Percentiles rank a stretch among this genome's conserved stretches.
phyloP scores from a whole-genome alignment of 2,329 filamentous ascomycete species.

The Lasiodiplodia theobromae region DNA sequence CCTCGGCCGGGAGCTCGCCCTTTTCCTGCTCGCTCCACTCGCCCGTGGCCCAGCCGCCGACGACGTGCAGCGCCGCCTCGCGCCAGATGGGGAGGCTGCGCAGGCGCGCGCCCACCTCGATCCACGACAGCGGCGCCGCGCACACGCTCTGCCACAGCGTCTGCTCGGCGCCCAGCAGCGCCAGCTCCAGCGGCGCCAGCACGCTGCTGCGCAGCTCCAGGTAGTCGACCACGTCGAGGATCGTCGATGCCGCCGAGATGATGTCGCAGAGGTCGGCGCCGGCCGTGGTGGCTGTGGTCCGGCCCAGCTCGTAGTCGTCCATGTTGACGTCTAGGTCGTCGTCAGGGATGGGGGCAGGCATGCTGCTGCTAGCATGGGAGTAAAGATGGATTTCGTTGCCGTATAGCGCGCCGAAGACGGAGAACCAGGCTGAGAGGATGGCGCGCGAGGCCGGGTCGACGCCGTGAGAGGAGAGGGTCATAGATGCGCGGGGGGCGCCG shows the following conservation, averaged over 20 bases:
- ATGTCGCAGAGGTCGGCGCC: conserved; percentile 46
- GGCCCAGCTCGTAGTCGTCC: neutral
- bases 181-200: conserved; percentile 55
- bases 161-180: conserved; percentile 56
- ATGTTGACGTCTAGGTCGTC: neutral
- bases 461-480: conserved; percentile 34
- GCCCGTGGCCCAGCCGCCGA: conserved; percentile 48
- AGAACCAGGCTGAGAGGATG: conserved; percentile 48
- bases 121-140: conserved; percentile 53
- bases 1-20: conserved; percentile 33
- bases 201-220: conserved; percentile 53
- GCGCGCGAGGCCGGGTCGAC: conserved; percentile 33
- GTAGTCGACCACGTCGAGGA: conserved; percentile 56
- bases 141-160: conserved; percentile 55
- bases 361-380: neutral
- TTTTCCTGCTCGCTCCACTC: conserved; percentile 34
- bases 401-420: conserved; percentile 57
- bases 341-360: neutral
- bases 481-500: conserved; percentile 32
- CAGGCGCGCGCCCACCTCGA: conserved; percentile 54
- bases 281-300: conserved; percentile 38
- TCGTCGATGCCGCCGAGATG: conserved; percentile 49
- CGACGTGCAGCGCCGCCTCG: conserved; percentile 54
- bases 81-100: conserved; percentile 54
- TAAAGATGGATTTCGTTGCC: conserved; percentile 48